Base-by-base conservation (phyloP, 2,329 filamentous ascomycete species). In the Pseudopithomyces maydicus region DNA sequence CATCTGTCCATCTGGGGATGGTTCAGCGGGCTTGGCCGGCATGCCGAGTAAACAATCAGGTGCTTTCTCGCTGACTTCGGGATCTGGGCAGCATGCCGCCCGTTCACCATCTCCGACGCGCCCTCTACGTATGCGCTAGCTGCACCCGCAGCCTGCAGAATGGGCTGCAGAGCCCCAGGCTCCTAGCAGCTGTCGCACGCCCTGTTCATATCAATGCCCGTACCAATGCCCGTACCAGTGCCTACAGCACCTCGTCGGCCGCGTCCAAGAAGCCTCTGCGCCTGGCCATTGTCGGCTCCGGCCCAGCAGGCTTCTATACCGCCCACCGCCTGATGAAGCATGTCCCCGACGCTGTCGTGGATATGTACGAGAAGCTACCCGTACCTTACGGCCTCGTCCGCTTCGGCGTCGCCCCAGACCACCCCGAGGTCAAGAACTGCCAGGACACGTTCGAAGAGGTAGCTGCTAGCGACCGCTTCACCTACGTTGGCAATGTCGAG, bases 371-470 rank as follows among this genome's bases (percentile, higher is more conserved):
- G 78, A 87, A 91, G 26, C 79, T 98, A 38, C 95, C 95, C 0
- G 92, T 96, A 3, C 95, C 95, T 0, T 99, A 91, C 72, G 95
- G 95, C 1, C 83, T 99, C 54, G 93, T 96, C 48, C 85, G 95
- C 54, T 97, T 95, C 71, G 95, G 95, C 8, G 95, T 99, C 56
- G 96, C 95, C n/a, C 95, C 95, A 5, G 95, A 99, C 74, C 95
- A 99, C 77, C 94, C 95, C 0, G 94, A 99, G 79, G 95, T 99
- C 65, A 99, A 99, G 92, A 98, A 97, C 73, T 98, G 94, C 74
- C 89, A 96, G 80, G 91, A 95, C 14, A 97, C 92, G 68, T 97
- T 99, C 68, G 87, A 90, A 62, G 90, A 97, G 72, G 90, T 98
- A 38, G 95, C 94, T 1, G 81, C 84, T 32, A 93, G 90, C 2